Conservation (phyloP, 768 basidiomycete species). For the Gyrodon lividus region DNA sequence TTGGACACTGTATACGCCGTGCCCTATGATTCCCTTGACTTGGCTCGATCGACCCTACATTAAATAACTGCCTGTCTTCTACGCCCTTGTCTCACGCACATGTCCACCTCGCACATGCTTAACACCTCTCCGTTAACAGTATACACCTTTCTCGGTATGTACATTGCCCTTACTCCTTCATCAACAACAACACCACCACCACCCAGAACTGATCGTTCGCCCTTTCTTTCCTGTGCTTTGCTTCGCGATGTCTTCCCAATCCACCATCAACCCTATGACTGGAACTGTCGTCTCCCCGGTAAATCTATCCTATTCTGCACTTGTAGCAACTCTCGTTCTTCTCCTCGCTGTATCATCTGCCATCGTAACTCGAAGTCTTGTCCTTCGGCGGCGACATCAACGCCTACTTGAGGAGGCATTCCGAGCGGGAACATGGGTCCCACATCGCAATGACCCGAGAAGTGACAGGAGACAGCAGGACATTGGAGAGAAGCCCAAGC, state of each 20-base stretch:
- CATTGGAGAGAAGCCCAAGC: slow-evolving; percentile 29
- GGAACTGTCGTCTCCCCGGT: slow-evolving; percentile 3
- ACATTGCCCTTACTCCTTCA: not conserved
- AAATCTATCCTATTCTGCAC: slow-evolving; percentile 40
- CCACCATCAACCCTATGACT: not conserved
- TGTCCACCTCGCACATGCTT: not conserved
- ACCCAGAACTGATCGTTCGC: slow-evolving; percentile 1
- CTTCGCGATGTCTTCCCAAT: slow-evolving; percentile 18
- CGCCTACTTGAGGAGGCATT: slow-evolving; percentile 62
- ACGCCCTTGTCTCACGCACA: slow-evolving; percentile 2
- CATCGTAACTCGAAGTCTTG: slow-evolving; percentile 62
- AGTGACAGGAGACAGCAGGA: slow-evolving; percentile 23
- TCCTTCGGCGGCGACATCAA: slow-evolving; percentile 62
- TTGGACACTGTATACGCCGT: not conserved
- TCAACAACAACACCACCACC: not conserved
- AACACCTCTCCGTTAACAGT: slow-evolving; percentile 17
- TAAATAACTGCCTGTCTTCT: slow-evolving; percentile 1
- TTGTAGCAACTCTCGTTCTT: slow-evolving; percentile 62
- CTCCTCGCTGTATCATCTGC: slow-evolving; percentile 66
- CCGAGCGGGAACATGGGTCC: slow-evolving; percentile 59
- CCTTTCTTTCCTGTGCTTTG: not conserved
- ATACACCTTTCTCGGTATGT: slow-evolving; percentile 34
- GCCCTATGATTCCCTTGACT: not conserved
- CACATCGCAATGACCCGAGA: slow-evolving; percentile 20
- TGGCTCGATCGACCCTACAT: slow-evolving; percentile 5